These are phyloP conservation scores for Viola odorata DNA, from an alignment of 345 rosid species.

Conservation along the genomic window DNA sequence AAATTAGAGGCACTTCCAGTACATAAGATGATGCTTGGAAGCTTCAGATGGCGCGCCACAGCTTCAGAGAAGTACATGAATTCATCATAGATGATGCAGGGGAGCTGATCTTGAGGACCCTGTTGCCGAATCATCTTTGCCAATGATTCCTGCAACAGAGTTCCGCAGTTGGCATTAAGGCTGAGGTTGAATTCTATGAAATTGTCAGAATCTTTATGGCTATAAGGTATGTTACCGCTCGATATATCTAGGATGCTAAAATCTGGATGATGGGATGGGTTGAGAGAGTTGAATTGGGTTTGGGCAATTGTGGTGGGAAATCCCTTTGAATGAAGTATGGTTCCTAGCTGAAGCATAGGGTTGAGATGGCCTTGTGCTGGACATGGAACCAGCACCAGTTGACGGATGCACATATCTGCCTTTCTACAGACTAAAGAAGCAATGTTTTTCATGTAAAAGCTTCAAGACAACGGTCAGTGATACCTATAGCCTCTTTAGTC, in stretches of 20 bases:
- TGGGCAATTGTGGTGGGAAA: slow-evolving; percentile 29
- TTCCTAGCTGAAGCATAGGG: slow-evolving; percentile 37
- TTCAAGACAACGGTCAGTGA: no score
- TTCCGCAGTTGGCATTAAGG: slow-evolving; percentile 20
- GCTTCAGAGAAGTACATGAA: slow-evolving; percentile 23
- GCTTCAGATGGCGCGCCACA: slow-evolving; percentile 21
- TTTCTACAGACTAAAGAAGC: no score
- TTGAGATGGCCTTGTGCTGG: slow-evolving; percentile 37
- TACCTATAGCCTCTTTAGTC: no score
- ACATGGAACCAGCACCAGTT: slow-evolving; percentile 22
- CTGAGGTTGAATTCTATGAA: background rate
- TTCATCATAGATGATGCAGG: slow-evolving; percentile 28
- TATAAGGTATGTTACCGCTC: background rate
- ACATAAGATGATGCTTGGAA: slow-evolving; percentile 18
- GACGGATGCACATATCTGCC: no score
- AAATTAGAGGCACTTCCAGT: slow-evolving; percentile 19
- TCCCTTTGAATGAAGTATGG: slow-evolving; percentile 28
- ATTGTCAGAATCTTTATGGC: background rate
- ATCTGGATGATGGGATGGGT: slow-evolving; percentile 11
- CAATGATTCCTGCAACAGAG: slow-evolving; percentile 15
- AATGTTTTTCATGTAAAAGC: no score
- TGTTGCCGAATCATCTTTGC: slow-evolving; percentile 12
- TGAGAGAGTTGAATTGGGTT: slow-evolving; percentile 28
- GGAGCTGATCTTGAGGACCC: background rate
- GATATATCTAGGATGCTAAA: slow-evolving; percentile 22